Evolutionary conservation across 768 basidiomycete species (phyloP), one percentile per base, ranked within the genome.

Genomic region (Lactifluus hygrophoroides): DNA sequence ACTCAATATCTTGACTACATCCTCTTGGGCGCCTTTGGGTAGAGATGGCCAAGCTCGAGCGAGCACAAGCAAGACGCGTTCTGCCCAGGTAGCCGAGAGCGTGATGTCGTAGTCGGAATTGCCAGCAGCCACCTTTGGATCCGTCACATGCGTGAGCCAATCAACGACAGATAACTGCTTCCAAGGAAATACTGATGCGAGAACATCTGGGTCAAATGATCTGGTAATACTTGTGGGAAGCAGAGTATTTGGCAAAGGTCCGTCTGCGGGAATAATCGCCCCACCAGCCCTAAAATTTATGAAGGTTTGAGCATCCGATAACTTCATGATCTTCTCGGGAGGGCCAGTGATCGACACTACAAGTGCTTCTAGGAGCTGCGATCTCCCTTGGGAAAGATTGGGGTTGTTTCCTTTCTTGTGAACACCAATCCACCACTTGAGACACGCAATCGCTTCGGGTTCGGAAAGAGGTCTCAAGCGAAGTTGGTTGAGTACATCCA

Each of bases 401-500:
- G 71, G 50, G 14, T 67, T 63, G 37, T 65, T 69, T 38, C 67
- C 68, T 25, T 74, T 73, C 28, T 70, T 73, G 51, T 79, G 77
- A 16, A 81, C 68, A 19, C 65, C 59, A 28, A 79, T 75, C 89
- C 94, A 94, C 95, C 96, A 98, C 57, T 82, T 81, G 61, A 97
- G 73, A 70, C 89, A 93, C 3, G 83, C 84, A n/a, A 86, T 68
- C 72, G 88, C 85, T 66, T 97, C 90, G 5, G 75, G 72, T 66
- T 89, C 81, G 4, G 70, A 68, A 25, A 99, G 76, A 4, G 93
- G 86, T 16, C 88, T 76, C 5, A 77, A 70, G 13, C 80, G 79
- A 16, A 99, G 76, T 67, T 95, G 90, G 38, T 76, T 73, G 42
- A 97, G 73, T 16, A 98, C 87, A 69, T 98, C 96, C 27, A 79